Conservation (phyloP, 179 eudicot genomes). For the Spinacia oleracea region DNA sequence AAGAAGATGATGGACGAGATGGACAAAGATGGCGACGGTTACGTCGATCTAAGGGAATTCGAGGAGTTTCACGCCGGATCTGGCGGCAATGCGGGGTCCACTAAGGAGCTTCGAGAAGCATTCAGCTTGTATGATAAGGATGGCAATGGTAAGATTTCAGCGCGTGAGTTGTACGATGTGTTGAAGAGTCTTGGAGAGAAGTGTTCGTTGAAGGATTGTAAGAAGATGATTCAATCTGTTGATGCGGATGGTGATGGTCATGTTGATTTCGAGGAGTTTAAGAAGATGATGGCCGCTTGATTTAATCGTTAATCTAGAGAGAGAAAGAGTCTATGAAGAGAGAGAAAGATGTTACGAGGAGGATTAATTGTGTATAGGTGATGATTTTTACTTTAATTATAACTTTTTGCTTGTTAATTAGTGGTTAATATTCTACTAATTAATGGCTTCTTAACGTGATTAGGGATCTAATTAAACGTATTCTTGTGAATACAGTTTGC, state of each 20-base stretch:
- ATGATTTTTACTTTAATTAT: not conserved
- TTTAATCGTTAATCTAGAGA: not conserved
- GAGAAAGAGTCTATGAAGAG: not conserved
- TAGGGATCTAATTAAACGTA: constrained; percentile 9
- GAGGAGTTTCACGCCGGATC: constrained; percentile 38
- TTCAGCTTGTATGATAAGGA: constrained; percentile 46
- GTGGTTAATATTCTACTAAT: not conserved
- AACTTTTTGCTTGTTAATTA: not conserved
- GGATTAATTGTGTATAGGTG: constrained; percentile 20
- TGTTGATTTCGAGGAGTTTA: constrained; percentile 51
- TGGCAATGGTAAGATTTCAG: constrained; percentile 44
- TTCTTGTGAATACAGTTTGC: constrained; percentile 13
- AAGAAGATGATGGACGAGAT: constrained; percentile 43
- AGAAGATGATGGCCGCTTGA: constrained; percentile 49
- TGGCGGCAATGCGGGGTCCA: constrained; percentile 30
- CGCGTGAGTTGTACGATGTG: constrained; percentile 39
- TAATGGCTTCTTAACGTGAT: not conserved
- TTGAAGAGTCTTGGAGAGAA: constrained; percentile 43
- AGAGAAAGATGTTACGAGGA: not conserved
- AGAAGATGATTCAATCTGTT: constrained; percentile 37
- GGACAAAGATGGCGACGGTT: constrained; percentile 53
- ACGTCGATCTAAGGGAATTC: constrained; percentile 40
- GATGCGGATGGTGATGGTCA: constrained; percentile 48
- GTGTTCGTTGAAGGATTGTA: constrained; percentile 37
- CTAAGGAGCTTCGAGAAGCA: constrained; percentile 32